Evolutionary conservation across 768 basidiomycete genomes (phyloP).

Genomic region (Pulveroboletus sp.): DNA sequence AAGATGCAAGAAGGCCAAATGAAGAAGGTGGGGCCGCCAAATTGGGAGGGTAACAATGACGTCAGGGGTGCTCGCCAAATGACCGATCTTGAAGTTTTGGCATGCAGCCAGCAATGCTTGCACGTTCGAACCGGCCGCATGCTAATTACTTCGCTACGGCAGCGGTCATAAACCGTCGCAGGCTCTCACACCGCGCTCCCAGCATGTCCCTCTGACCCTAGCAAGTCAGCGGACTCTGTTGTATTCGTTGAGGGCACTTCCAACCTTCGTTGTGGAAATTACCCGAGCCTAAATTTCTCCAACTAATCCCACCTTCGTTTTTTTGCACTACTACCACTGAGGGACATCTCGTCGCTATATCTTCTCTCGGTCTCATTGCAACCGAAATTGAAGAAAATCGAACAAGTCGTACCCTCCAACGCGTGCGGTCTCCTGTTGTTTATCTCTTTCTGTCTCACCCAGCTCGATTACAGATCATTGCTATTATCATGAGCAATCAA

Average conservation of each 20-base stretch:
- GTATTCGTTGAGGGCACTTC: neutral
- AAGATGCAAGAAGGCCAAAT: too few species aligned
- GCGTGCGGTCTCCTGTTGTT: neutral
- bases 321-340: neutral
- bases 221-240: neutral
- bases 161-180: slow-evolving; percentile 6
- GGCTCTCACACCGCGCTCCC: neutral
- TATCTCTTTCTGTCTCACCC: neutral
- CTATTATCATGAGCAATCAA: slow-evolving; percentile 18
- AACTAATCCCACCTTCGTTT: neutral
- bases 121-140: neutral
- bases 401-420: neutral
- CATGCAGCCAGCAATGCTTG: neutral
- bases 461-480: slow-evolving; percentile 6
- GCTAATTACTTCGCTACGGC: slow-evolving; percentile 5
- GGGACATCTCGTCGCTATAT: neutral
- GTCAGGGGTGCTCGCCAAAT: slow-evolving; percentile 18
- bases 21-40: slow-evolving; percentile 6
- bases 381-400: neutral
- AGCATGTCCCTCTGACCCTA: slow-evolving; percentile 4
- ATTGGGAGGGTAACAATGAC: slow-evolving; percentile 11
- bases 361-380: neutral
- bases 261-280: neutral
- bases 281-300: neutral
- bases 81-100: neutral